phyloP scores from a whole-genome alignment of 2,329 filamentous ascomycete genomes.

The Simplicillium sp. region DNA sequence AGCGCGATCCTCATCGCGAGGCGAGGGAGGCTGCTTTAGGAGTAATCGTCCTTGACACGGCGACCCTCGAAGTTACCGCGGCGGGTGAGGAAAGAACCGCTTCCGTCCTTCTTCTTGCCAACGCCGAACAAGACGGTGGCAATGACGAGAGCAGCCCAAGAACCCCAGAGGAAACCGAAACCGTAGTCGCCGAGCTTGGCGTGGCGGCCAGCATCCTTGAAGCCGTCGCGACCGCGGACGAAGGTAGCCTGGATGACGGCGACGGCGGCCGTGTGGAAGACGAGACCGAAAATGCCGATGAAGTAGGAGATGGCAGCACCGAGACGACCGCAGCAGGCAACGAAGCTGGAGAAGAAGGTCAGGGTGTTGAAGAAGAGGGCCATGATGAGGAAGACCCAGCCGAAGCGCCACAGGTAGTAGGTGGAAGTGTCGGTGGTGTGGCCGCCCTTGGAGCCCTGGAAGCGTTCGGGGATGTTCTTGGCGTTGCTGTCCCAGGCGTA shows the following conservation, averaged over 20 bases:
- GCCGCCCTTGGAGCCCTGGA: slow-evolving; percentile 42
- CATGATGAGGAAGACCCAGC: slow-evolving; percentile 86
- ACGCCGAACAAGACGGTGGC: slow-evolving; percentile 59
- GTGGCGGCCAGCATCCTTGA: slow-evolving; percentile 42
- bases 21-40: slow-evolving; percentile 24
- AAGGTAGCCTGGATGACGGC: slow-evolving; percentile 65
- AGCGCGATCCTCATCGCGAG: too few relatives aligned
- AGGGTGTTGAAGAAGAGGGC: slow-evolving; percentile 67
- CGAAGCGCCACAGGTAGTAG: slow-evolving; percentile 83
- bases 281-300: slow-evolving; percentile 48
- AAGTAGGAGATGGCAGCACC: slow-evolving; percentile 58
- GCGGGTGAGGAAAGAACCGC: slow-evolving; percentile 19
- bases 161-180: slow-evolving; percentile 70
- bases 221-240: slow-evolving; percentile 59
- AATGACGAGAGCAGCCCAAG: slow-evolving; percentile 56
- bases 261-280: slow-evolving; percentile 59
- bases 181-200: slow-evolving; percentile 58
- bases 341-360: slow-evolving; percentile 57
- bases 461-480: slow-evolving; percentile 27
- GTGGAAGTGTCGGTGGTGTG: slow-evolving; percentile 49
- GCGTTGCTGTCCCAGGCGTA: slow-evolving; percentile 53
- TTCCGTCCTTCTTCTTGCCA: slow-evolving; percentile 38
- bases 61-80: slow-evolving; percentile 34
- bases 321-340: slow-evolving; percentile 63
- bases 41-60: slow-evolving; percentile 63